phyloP scores from a whole-genome alignment of 352 stramenopile genomes.

The Blastocystis sp. region DNA sequence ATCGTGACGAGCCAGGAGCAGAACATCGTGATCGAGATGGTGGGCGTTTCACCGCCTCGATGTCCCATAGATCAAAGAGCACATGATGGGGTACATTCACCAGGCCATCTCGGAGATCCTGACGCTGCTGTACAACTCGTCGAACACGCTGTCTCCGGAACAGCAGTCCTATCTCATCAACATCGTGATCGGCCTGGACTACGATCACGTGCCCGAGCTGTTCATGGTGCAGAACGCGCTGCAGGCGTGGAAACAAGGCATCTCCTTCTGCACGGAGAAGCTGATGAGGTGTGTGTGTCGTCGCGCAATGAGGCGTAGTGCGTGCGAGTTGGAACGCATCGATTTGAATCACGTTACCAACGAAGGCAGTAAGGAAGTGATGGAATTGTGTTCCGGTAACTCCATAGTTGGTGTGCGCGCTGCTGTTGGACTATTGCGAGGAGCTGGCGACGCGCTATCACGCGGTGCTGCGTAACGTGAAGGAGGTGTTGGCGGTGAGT shows the following conservation, averaged over 20 bases:
- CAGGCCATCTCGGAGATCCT: slow-evolving; percentile 47
- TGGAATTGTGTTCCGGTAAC: background rate
- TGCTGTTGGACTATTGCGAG: slow-evolving; percentile 10
- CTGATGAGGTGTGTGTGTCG: background rate
- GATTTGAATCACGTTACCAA: slow-evolving; percentile 21
- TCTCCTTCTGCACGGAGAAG: background rate
- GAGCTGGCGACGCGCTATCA: background rate
- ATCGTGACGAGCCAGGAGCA: slow-evolving; percentile 9
- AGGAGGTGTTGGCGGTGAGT: slow-evolving; percentile 15
- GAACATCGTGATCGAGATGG: slow-evolving; percentile 60
- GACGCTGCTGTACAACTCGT: slow-evolving; percentile 46
- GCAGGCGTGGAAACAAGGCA: slow-evolving; percentile 9
- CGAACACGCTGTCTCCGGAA: slow-evolving; percentile 1
- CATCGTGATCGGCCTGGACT: slow-evolving; percentile 52
- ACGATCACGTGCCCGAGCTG: slow-evolving; percentile 50
- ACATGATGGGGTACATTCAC: slow-evolving; percentile 62
- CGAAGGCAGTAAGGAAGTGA: background rate
- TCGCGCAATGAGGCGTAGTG: background rate
- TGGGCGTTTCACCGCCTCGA: background rate
- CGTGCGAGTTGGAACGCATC: slow-evolving; percentile 52
- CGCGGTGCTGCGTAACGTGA: background rate
- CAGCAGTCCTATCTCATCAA: slow-evolving; percentile 37
- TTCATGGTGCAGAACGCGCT: slow-evolving; percentile 62
- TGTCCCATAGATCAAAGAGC: slow-evolving; percentile 13
- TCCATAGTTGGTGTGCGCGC: background rate